A percentile compares a stretch with the other conserved stretches of the same genome.
Conservation (phyloP, 2,329 filamentous ascomycete species). For the Zymoseptoria passerinii region DNA sequence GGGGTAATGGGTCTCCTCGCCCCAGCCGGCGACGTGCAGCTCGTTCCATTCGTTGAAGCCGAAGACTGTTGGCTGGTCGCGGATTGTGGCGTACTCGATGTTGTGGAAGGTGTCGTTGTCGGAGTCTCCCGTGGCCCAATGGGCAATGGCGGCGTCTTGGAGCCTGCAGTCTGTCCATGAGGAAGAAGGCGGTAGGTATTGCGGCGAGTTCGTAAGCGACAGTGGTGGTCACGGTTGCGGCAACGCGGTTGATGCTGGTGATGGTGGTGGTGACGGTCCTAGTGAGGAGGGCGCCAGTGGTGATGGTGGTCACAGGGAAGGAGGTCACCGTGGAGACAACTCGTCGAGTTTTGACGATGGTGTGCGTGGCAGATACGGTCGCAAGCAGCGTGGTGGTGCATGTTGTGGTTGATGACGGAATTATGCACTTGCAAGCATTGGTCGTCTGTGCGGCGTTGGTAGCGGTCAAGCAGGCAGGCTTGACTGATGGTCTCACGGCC, state of each 20-base stretch:
- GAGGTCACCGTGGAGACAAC: background rate
- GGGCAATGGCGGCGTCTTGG: background rate
- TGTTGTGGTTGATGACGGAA: background rate
- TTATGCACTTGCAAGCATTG: background rate
- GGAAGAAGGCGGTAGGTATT: background rate
- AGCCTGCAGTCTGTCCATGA: background rate
- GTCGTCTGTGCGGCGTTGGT: background rate
- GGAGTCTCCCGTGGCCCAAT: background rate
- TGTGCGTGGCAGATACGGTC: background rate
- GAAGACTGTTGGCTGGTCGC: background rate
- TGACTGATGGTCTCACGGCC: background rate
- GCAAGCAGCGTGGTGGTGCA: background rate
- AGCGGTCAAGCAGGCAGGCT: background rate
- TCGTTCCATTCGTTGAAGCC: background rate
- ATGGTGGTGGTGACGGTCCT: background rate
- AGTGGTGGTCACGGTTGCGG: background rate
- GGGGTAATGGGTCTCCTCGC: background rate
- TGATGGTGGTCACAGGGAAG: background rate
- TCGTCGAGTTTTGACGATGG: background rate
- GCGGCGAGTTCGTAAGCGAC: background rate
- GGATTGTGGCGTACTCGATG: background rate
- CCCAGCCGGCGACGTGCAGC: background rate
- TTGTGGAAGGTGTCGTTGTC: background rate
- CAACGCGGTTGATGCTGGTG: background rate
- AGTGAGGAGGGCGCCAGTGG: background rate